Conservation (phyloP, 805 yeast species). For the Candida palmyrensis region DNA sequence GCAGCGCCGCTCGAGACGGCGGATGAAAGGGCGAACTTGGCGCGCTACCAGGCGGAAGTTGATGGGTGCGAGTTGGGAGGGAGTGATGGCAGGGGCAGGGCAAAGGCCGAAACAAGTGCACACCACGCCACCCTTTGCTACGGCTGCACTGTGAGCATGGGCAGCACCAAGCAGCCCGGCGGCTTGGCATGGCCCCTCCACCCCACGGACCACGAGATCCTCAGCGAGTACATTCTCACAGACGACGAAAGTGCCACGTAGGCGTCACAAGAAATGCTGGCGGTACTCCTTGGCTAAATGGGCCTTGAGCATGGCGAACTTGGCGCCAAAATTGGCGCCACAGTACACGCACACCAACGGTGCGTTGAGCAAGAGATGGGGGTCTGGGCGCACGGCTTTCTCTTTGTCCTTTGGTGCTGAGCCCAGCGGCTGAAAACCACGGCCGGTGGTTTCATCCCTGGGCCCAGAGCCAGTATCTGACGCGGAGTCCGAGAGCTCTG, state of each 20-base stretch:
- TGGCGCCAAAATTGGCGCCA: slow-evolving; percentile 17
- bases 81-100: too few species aligned
- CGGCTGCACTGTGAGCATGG: slow-evolving; percentile 67
- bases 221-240: slow-evolving; percentile 45
- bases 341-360: slow-evolving; percentile 26
- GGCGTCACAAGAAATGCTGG: neutral
- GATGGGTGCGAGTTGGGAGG: too few species aligned
- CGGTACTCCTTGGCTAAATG: slow-evolving; percentile 20
- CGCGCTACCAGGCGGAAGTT: slow-evolving; percentile 11
- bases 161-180: slow-evolving; percentile 25
- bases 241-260: slow-evolving; percentile 24
- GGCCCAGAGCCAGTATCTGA: too few species aligned
- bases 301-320: slow-evolving; percentile 19
- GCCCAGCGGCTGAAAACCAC: too few species aligned
- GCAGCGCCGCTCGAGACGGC: slow-evolving; percentile 43
- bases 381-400: too few species aligned
- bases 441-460: too few species aligned
- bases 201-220: slow-evolving; percentile 19
- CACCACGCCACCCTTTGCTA: too few species aligned
- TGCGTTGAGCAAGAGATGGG: slow-evolving; percentile 9
- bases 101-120: too few species aligned
- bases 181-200: slow-evolving; percentile 36
- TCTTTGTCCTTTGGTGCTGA: too few species aligned
- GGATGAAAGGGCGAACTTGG: slow-evolving; percentile 31
- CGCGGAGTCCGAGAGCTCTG: too few species aligned